Percentiles rank a stretch among this genome's conserved stretches.
phyloP scores from a whole-genome alignment of 2,329 filamentous ascomycete genomes.

The Scleromitrula shiraiana region DNA sequence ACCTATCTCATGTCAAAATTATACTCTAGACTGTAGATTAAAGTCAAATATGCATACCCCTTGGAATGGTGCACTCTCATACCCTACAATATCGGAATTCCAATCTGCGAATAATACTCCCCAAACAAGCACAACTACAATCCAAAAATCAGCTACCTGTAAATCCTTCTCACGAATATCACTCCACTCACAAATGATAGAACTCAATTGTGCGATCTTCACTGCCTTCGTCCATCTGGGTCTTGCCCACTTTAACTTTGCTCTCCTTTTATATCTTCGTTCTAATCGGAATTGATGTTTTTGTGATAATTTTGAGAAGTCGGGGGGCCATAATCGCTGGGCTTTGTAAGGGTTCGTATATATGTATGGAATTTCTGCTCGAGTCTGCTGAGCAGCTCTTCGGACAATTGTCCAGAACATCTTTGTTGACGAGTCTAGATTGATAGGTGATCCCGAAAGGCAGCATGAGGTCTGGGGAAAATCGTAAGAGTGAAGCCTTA shows the following conservation, averaged over 20 bases:
- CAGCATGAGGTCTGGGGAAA: not conserved
- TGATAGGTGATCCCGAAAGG: not conserved
- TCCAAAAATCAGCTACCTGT: constrained; percentile 4
- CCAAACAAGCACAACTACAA: constrained; percentile 45
- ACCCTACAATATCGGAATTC: constrained; percentile 27
- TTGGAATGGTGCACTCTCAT: constrained; percentile 39
- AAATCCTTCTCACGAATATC: not conserved
- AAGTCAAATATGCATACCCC: constrained; percentile 34
- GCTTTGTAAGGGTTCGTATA: constrained; percentile 53
- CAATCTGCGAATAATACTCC: constrained; percentile 56
- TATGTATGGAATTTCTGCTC: constrained; percentile 25
- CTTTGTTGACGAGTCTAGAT: constrained; percentile 16
- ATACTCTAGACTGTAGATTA: no score
- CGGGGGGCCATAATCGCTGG: constrained; percentile 71
- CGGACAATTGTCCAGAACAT: constrained; percentile 43
- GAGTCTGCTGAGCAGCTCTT: constrained; percentile 33
- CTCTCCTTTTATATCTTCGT: constrained; percentile 66
- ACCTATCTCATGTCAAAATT: constrained; percentile 28
- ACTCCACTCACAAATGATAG: constrained; percentile 25
- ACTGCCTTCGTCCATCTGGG: constrained; percentile 58
- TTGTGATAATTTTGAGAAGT: constrained; percentile 59
- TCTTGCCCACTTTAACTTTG: constrained; percentile 51
- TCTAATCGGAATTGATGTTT: constrained; percentile 74
- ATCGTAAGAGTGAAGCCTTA: no score
- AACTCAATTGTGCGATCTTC: constrained; percentile 50